Evolutionary conservation across 768 basidiomycete species (phyloP).

Genomic region (Rhizopogon vinicolor): DNA sequence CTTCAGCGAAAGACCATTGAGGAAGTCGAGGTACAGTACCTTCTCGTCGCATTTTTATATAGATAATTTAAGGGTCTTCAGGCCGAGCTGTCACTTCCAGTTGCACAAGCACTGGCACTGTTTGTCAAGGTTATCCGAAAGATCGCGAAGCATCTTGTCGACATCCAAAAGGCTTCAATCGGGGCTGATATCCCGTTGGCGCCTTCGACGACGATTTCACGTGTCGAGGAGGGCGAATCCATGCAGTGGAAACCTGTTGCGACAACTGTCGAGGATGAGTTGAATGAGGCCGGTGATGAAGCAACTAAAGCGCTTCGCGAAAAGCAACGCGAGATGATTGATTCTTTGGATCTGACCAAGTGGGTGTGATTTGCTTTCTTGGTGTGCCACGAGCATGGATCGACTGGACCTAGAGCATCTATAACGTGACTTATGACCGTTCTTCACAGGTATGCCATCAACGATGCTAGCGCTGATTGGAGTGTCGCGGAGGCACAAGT

Average conservation of each 20-base stretch:
- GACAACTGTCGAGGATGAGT: constrained; percentile 55
- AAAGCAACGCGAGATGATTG: constrained; percentile 84
- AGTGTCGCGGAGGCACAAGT: constrained; percentile 71
- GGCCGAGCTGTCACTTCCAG: constrained; percentile 78
- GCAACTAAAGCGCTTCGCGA: constrained; percentile 50
- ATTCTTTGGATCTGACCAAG: constrained; percentile 84
- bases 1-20: constrained; percentile 88
- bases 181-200: constrained; percentile 54
- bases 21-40: constrained; percentile 67
- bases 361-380: constrained; percentile 37
- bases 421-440: constrained; percentile 9
- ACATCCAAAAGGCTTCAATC: constrained; percentile 77
- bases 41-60: background rate
- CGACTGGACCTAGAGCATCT: constrained; percentile 8
- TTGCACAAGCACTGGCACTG: constrained; percentile 83
- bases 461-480: constrained; percentile 71
- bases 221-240: constrained; percentile 3
- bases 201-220: constrained; percentile 17
- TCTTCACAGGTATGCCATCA: constrained; percentile 63
- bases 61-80: constrained; percentile 21
- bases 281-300: constrained; percentile 72
- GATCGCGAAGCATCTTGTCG: constrained; percentile 67
- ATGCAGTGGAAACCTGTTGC: constrained; percentile 41
- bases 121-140: constrained; percentile 91
- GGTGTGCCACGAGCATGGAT: constrained; percentile 2